Evolutionary conservation across 139 green algal genomes (phyloP), one percentile per base, ranked within the genome.

Genomic region (Tetraselmis striata): DNA sequence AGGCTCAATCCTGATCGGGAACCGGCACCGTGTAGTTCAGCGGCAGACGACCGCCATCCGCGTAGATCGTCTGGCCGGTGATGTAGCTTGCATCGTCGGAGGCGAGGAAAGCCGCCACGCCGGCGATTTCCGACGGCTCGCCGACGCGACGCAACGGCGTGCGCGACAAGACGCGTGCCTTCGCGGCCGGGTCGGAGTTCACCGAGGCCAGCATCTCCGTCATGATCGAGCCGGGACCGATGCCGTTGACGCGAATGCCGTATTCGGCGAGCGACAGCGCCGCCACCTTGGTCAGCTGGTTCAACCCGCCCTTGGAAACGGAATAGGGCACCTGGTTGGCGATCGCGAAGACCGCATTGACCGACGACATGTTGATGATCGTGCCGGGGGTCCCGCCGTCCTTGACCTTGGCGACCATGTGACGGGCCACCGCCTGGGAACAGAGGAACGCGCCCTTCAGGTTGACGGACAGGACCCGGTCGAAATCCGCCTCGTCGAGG

Each of bases 351-450:
- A 95, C 58, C 0, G 83, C 94, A 78, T 98, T 98, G 11, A 97
- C 93, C n/a, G 80, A 91, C 2, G 81, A 90, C 91, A 98, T 96
- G 59, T 90, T 97, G 79, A 98, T 88, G 84, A 98, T 96, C 26
- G 84, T 82, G 2, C 93, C 94, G 0, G 91, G 92, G 0, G 80
- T 77, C 24, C 88, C 84, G 11, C 78, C 29, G 1, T 59, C 75
- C 32, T 82, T 31, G 31, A 84, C 84, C 85, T 95, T 91, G 77
- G 79, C 30, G n/a, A 94, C 89, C 93, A 96, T 96, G 79, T 94
- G 87, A 24, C 83, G 81, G 0, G 90, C 93, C 1, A 87, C 92
- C 11, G 86, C 86, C 86, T 96, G 92, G 0, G 84, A 83, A 25
- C 75, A 18, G 28, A 97, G 81, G 85, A 97, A 97, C 1, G 92